Evolutionary conservation across 129 eudicot genomes (phyloP).

Genomic region (Saposhnikovia divaricata): DNA sequence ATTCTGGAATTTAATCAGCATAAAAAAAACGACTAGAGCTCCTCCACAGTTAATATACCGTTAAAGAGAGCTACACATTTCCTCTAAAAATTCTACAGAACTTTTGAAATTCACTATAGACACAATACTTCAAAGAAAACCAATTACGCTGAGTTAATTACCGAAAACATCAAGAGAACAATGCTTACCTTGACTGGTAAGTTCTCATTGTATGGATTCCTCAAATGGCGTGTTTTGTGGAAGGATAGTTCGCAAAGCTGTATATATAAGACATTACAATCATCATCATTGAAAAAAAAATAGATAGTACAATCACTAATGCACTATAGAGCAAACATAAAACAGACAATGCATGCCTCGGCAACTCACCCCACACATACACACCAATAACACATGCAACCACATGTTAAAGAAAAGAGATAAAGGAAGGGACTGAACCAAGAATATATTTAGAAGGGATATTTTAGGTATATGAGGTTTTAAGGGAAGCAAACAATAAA

Average conservation of each 20-base stretch:
- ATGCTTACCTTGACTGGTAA: constrained; percentile 80
- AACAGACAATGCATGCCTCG: neutral
- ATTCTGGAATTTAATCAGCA: neutral
- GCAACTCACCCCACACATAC: neutral
- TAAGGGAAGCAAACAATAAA: neutral
- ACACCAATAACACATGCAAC: neutral
- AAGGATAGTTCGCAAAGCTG: constrained; percentile 96
- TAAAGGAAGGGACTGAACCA: neutral
- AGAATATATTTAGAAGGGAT: neutral
- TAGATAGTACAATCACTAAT: neutral
- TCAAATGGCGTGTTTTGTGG: constrained; percentile 86
- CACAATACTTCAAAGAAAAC: neutral
- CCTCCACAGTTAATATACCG: neutral
- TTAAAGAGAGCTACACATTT: neutral
- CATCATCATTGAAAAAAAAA: neutral
- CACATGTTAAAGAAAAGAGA: neutral
- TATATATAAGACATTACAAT: constrained; percentile 18
- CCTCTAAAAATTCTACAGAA: neutral
- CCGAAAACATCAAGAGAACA: neutral
- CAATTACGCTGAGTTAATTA: neutral
- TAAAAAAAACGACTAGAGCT: neutral
- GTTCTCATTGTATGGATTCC: constrained; percentile 95
- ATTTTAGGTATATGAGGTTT: neutral
- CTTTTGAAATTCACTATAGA: neutral
- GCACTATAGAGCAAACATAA: neutral